Evolutionary conservation across 768 basidiomycete genomes (phyloP).

Genomic region (Tricholoma flavovirens): DNA sequence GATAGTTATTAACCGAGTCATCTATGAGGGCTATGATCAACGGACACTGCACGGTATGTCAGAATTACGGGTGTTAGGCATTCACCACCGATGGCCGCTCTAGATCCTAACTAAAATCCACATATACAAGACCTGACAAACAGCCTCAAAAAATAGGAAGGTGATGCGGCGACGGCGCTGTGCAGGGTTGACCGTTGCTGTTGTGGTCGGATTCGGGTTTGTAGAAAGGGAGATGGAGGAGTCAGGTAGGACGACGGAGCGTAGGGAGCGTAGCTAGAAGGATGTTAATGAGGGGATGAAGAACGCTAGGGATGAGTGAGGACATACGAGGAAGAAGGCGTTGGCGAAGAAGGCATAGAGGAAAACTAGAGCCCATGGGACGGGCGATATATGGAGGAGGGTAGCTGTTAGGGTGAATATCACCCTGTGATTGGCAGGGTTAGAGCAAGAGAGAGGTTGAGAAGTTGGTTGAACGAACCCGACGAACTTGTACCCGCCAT

Average conservation of each 20-base stretch:
- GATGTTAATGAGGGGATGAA: not conserved
- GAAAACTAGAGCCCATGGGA: conserved; percentile 68
- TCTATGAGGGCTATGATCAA: not conserved
- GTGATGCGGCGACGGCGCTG: conserved; percentile 82
- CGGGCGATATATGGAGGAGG: conserved; percentile 55
- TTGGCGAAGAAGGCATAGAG: conserved; percentile 85
- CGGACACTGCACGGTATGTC: not conserved
- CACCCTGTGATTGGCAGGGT: conserved; percentile 44
- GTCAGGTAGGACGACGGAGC: conserved; percentile 68
- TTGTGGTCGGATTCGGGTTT: conserved; percentile 37
- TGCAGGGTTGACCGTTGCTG: conserved; percentile 64
- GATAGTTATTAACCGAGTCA: not conserved
- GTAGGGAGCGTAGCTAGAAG: conserved; percentile 80
- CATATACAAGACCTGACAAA: conserved; percentile 84
- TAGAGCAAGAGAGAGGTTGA: not conserved
- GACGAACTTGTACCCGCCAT: conserved; percentile 97
- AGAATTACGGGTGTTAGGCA: not conserved
- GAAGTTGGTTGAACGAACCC: conserved; percentile 49
- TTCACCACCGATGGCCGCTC: not conserved
- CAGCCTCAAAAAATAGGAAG: conserved; percentile 84
- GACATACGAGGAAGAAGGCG: conserved; percentile 87
- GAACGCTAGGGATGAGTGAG: not conserved
- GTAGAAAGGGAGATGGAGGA: conserved; percentile 36
- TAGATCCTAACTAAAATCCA: conserved; percentile 61
- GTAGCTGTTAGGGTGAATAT: conserved; percentile 74